Evolutionary conservation across 768 basidiomycete species (phyloP).

Genomic region (Rubroboletus pulcherrimus): DNA sequence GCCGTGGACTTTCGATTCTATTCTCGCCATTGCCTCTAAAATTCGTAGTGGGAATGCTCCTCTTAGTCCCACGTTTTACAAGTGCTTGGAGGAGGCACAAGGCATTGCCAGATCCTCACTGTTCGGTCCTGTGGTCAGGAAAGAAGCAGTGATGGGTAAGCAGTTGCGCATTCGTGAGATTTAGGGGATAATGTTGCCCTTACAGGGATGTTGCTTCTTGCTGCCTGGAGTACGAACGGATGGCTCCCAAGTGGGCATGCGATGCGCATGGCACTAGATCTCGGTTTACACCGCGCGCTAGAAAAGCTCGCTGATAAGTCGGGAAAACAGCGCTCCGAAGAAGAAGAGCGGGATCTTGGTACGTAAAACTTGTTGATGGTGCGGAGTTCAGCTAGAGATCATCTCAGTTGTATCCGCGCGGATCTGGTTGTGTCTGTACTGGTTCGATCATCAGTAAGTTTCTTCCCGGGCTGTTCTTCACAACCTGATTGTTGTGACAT

Average conservation of each 20-base stretch:
- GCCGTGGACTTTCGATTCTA: conserved; percentile 94
- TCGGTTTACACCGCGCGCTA: conserved; percentile 87
- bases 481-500: conserved; percentile 13
- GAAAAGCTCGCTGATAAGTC: conserved; percentile 83
- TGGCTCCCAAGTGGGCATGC: conserved; percentile 96
- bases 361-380: conserved; percentile 18
- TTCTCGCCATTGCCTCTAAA: conserved; percentile 88
- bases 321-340: conserved; percentile 61
- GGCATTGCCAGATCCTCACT: conserved; percentile 91
- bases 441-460: conserved; percentile 92
- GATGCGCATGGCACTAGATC: conserved; percentile 92
- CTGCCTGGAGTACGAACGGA: conserved; percentile 92
- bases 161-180: conserved; percentile 11
- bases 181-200: not conserved
- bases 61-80: conserved; percentile 81
- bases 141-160: conserved; percentile 90
- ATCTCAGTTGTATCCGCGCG: conserved; percentile 79
- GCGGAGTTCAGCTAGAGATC: conserved; percentile 1
- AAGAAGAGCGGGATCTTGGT: conserved; percentile 88
- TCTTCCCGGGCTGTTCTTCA: not conserved
- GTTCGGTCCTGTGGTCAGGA: conserved; percentile 89
- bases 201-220: conserved; percentile 83
- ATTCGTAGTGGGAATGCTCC: conserved; percentile 89
- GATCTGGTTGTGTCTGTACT: conserved; percentile 92
- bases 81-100: conserved; percentile 90